phyloP scores from a whole-genome alignment of 2,329 filamentous ascomycete species.

The Thelonectria blattea region DNA sequence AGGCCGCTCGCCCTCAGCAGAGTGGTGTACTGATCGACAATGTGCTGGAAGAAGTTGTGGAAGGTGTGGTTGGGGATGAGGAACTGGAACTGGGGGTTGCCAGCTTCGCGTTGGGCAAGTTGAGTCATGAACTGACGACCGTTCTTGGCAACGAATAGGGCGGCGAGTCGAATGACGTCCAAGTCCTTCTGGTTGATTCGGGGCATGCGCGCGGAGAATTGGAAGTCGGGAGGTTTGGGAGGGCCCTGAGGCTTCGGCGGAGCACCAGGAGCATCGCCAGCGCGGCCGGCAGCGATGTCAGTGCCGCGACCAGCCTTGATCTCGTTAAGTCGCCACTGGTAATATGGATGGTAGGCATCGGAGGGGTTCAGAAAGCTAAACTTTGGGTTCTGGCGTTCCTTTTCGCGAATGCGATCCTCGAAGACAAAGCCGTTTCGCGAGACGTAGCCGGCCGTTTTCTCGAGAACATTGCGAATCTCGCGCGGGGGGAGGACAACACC shows the following conservation, averaged over 20 bases:
- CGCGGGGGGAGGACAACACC: conserved; percentile 89
- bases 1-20: conserved; percentile 72
- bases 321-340: conserved; percentile 88
- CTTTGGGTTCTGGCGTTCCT: conserved; percentile 84
- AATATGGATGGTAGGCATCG: conserved; percentile 88
- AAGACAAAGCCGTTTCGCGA: conserved; percentile 71
- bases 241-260: conserved; percentile 78
- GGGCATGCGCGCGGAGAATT: conserved; percentile 95
- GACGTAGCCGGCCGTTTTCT: conserved; percentile 95
- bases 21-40: conserved; percentile 92
- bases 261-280: conserved; percentile 63
- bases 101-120: conserved; percentile 84
- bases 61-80: conserved; percentile 93
- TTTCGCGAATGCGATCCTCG: conserved; percentile 84
- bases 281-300: conserved; percentile 75
- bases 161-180: conserved; percentile 75
- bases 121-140: conserved; percentile 91
- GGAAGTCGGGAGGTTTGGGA: conserved; percentile 82
- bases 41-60: conserved; percentile 91
- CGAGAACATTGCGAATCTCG: conserved; percentile 82
- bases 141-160: conserved; percentile 90
- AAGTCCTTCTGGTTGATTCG: conserved; percentile 96
- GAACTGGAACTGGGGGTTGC: conserved; percentile 96
- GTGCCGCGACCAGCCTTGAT: conserved; percentile 85
- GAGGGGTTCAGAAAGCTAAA: conserved; percentile 83